phyloP scores from a whole-genome alignment of 495 filamentous ascomycete species.

The Penicillium cinerascens region DNA sequence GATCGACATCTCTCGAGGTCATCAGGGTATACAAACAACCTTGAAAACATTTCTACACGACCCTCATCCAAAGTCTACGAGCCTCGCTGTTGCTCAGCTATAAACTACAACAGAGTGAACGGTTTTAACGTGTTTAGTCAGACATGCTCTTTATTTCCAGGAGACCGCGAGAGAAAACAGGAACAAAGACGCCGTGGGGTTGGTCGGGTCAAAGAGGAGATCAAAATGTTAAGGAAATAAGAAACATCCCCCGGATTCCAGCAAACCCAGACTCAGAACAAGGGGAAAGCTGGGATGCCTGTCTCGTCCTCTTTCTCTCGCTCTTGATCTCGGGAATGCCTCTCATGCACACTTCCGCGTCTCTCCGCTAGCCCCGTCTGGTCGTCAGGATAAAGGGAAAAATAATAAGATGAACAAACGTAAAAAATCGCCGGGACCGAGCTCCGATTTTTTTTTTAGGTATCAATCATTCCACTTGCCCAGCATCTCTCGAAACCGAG shows the following conservation, averaged over 20 bases:
- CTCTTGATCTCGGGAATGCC: slow-evolving; percentile 20
- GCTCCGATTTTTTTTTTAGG: slow-evolving; percentile 32
- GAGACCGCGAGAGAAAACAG: slow-evolving; percentile 35
- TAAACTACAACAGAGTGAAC: slow-evolving; percentile 8
- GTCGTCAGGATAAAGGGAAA: slow-evolving; percentile 25
- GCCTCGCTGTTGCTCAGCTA: not conserved
- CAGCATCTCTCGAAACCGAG: not conserved
- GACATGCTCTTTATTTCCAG: slow-evolving; percentile 40
- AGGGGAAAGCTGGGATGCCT: slow-evolving; percentile 8
- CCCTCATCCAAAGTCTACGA: not conserved
- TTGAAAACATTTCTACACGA: not conserved
- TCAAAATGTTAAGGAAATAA: slow-evolving; percentile 23
- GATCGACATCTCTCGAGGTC: not conserved
- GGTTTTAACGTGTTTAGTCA: slow-evolving; percentile 29
- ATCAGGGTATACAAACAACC: not conserved
- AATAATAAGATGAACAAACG: slow-evolving; percentile 24
- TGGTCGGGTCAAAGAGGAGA: slow-evolving; percentile 28
- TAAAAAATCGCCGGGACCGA: slow-evolving; percentile 29
- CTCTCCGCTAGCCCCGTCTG: slow-evolving; percentile 32
- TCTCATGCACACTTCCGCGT: slow-evolving; percentile 26
- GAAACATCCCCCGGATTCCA: slow-evolving; percentile 8
- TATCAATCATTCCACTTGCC: slow-evolving; percentile 28
- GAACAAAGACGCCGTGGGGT: slow-evolving; percentile 32
- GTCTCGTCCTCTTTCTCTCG: slow-evolving; percentile 29
- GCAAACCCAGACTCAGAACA: slow-evolving; percentile 7